Base-by-base conservation (phyloP, 805 yeast species). In the Yarrowia osloensis region DNA sequence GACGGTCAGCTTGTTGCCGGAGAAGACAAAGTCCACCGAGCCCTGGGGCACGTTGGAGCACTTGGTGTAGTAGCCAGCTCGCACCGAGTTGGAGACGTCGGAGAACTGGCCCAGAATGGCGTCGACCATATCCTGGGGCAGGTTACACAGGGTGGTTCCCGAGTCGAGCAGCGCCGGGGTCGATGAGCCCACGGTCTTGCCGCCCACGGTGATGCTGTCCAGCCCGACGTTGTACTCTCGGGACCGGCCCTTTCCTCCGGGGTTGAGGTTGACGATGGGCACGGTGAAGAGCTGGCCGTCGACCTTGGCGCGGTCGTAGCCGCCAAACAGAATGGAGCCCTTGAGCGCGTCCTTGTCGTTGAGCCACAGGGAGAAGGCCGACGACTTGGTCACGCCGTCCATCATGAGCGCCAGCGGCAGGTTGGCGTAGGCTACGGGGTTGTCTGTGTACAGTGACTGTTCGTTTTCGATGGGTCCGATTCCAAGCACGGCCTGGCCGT, bases 1-100 rank as follows among this genome's bases (percentile, higher is more conserved):
- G 69, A 88, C 75, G 76, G 95, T 87, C 63, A 97, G 89, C 82
- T 92, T 95, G 83, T 94, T 91, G 71, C 98, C 98, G 69, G 85
- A 87, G 72, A 95, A 89, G 77, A 83, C 92, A 79, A 95, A 88
- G 62, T 98, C 92, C 79, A 95, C 82, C 8, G 63, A 57, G 29
- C 63, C 63, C 28, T 19, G 12, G 37, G 63, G 63, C 37, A 17
- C 19, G 63, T 57, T 57, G 49, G 63, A 57, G 63, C 63, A 57
- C 63, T 57, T 57, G 13, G 63, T 57, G 76, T 94, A 97, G 54
- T 44, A 61, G 24, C 66, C 66, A 9, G 52, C 33, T 33, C 44
- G 52, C 24, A 35, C 24, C 4, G 52, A 44, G 85, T 98, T 95
- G 44, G 54, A 31, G 67, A 94, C 98, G 73, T 94, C 81, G 11